These are phyloP conservation scores for Tylopilus sp. DNA, from an alignment of 768 basidiomycete species.

Conservation along the genomic window DNA sequence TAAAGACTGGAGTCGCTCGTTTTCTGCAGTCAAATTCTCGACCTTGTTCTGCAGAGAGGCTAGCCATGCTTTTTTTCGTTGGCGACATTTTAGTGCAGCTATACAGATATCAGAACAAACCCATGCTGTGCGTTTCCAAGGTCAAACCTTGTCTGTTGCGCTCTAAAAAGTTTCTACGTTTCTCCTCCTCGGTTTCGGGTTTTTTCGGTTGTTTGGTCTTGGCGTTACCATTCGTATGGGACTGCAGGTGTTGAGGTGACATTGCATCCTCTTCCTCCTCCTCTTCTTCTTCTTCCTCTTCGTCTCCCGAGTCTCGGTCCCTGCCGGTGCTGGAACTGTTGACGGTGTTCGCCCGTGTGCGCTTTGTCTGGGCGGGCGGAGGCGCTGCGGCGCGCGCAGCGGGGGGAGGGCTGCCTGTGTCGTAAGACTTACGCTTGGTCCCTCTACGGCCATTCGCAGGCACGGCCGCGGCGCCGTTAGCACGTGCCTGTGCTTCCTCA, in stretches of 20 bases:
- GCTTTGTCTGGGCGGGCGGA: constrained; percentile 28
- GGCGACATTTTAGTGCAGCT: constrained; percentile 99
- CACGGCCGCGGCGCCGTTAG: constrained; percentile 37
- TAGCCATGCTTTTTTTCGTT: constrained; percentile 98
- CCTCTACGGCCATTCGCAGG: constrained; percentile 42
- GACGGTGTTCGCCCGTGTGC: constrained; percentile 36
- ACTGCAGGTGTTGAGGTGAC: constrained; percentile 10
- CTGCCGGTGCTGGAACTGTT: constrained; percentile 28
- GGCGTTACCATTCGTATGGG: constrained; percentile 8
- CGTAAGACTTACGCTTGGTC: constrained; percentile 68
- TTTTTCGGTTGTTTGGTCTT: constrained; percentile 50
- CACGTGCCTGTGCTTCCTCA: constrained; percentile 78
- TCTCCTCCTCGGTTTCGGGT: constrained; percentile 97
- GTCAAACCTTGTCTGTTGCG: constrained; percentile 88
- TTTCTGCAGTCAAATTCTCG: constrained; percentile 89
- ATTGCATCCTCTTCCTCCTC: constrained; percentile 34
- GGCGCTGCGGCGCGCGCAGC: constrained; percentile 24
- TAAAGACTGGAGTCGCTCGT: constrained; percentile 87
- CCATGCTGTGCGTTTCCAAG: neutral
- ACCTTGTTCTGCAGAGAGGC: constrained; percentile 89
- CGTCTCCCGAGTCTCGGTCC: constrained; percentile 37
- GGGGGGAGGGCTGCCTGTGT: constrained; percentile 38
- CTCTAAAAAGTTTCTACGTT: constrained; percentile 94
- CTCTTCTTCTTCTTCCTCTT: constrained; percentile 38
- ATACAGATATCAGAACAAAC: constrained; percentile 7